Conservation (phyloP, 78 protist species). For the Dictyostelium intermedium region DNA sequence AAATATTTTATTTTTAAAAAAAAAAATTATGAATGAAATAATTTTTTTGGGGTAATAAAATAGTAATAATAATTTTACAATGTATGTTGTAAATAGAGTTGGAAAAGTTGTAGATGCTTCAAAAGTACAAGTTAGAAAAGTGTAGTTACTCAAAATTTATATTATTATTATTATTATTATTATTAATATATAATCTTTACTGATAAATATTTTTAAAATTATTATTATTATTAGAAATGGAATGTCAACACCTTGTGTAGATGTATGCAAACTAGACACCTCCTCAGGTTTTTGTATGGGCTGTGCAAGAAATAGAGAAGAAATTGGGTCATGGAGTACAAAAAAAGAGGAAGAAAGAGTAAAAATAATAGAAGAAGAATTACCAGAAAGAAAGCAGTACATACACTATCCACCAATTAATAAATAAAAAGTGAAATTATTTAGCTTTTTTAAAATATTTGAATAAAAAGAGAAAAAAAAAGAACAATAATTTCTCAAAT, state of each 20-base stretch:
- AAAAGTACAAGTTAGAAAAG: not conserved
- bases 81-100: not conserved
- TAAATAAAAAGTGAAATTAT: not conserved
- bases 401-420: not conserved
- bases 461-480: not conserved
- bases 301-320: conserved; percentile 25
- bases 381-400: conserved; percentile 22
- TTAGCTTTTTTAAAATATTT: too few species aligned
- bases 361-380: conserved; percentile 11
- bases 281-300: conserved; percentile 9
- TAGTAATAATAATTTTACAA: not conserved
- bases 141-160: not conserved
- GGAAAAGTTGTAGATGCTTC: conserved; percentile 16
- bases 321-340: conserved; percentile 21
- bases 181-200: not conserved
- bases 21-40: not conserved
- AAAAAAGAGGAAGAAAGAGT: conserved; percentile 17
- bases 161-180: not conserved
- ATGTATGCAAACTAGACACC: conserved; percentile 38
- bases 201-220: not conserved
- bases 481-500: not conserved
- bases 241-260: conserved; percentile 48
- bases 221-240: not conserved
- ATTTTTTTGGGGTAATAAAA: too few species aligned
- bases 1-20: not conserved